These are phyloP conservation scores for Podila clonocystis DNA, from an alignment of 192 early-diverging fungal species.

Conservation along the genomic window DNA sequence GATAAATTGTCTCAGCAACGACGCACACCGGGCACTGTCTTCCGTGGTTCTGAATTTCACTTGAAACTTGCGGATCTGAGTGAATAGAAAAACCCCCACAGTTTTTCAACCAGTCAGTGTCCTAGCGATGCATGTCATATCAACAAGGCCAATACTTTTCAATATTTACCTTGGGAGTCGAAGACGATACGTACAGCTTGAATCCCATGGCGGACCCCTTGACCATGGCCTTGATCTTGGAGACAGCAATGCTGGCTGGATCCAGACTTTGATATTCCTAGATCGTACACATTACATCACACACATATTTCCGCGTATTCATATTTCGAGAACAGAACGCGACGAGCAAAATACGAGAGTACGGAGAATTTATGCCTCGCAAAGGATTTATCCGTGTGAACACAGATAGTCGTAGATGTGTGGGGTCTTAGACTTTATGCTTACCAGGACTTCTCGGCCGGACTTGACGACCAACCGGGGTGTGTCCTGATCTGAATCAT, in stretches of 20 bases:
- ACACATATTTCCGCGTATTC: too few relatives aligned
- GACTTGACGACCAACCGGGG: neutral
- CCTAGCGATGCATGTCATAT: neutral
- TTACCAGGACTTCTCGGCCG: neutral
- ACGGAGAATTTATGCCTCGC: too few relatives aligned
- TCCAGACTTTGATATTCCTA: slow-evolving; percentile 30
- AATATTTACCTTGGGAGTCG: neutral
- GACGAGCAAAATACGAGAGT: too few relatives aligned
- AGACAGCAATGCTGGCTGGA: neutral
- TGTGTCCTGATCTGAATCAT: neutral
- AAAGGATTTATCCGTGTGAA: too few relatives aligned
- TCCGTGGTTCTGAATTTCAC: slow-evolving; percentile 8
- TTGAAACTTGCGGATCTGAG: slow-evolving; percentile 12
- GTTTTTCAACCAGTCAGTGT: neutral
- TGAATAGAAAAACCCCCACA: too few relatives aligned
- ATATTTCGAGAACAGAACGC: too few relatives aligned
- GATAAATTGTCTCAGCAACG: neutral
- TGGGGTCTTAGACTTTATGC: too few relatives aligned
- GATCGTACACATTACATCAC: too few relatives aligned
- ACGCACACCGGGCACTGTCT: slow-evolving; percentile 26
- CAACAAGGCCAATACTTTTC: neutral
- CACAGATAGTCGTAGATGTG: too few relatives aligned
- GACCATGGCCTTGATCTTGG: slow-evolving; percentile 11
- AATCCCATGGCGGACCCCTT: slow-evolving; percentile 32
- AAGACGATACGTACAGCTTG: neutral